Evolutionary conservation across 257 asterid genomes (phyloP).

Genomic region (Rhazya stricta): DNA sequence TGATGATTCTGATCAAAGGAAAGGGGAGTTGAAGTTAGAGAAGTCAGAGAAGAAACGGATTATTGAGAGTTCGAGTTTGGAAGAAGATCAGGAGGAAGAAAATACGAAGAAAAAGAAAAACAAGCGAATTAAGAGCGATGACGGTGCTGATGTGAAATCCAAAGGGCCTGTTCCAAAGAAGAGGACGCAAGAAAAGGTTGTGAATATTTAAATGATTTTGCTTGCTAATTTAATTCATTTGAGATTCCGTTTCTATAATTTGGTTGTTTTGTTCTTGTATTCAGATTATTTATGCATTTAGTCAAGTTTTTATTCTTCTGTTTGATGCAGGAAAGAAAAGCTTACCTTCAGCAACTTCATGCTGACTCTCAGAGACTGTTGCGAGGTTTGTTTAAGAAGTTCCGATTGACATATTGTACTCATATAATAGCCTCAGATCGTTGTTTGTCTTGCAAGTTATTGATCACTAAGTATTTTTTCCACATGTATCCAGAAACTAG

Average conservation of each 20-base stretch:
- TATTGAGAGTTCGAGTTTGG: slow-evolving; percentile 2
- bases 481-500: slow-evolving; percentile 48
- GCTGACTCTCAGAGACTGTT: slow-evolving; percentile 81
- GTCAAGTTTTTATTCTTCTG: neutral
- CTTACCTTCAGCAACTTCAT: slow-evolving; percentile 64
- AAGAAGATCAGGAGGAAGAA: slow-evolving; percentile 14
- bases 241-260: neutral
- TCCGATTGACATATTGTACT: neutral
- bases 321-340: slow-evolving; percentile 56
- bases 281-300: neutral
- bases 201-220: neutral
- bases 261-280: slow-evolving; percentile 4
- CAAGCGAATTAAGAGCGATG: slow-evolving; percentile 31
- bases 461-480: slow-evolving; percentile 1
- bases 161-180: slow-evolving; percentile 32
- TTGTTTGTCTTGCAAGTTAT: neutral
- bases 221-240: neutral
- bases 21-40: slow-evolving; percentile 16
- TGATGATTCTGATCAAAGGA: slow-evolving; percentile 3
- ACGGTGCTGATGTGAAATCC: slow-evolving; percentile 24
- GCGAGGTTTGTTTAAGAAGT: slow-evolving; percentile 45
- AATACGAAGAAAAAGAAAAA: slow-evolving; percentile 34
- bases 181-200: slow-evolving; percentile 70
- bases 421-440: neutral
- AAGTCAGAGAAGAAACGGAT: slow-evolving; percentile 21